Evolutionary conservation across 768 basidiomycete species (phyloP).

Genomic region (Xerocomellus chrysenteron): DNA sequence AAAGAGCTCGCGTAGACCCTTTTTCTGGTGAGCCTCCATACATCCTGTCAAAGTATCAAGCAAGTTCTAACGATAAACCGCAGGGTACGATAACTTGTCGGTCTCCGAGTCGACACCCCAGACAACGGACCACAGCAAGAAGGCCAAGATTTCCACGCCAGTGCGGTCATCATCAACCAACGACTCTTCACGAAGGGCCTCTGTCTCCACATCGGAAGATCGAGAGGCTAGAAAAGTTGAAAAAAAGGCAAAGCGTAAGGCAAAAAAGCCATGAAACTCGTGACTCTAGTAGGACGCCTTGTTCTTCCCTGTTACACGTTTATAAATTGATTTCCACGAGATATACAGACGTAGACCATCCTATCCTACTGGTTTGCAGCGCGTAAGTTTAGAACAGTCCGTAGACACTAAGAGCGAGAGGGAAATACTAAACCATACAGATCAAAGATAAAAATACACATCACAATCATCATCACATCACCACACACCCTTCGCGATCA

Average conservation of each 20-base stretch:
- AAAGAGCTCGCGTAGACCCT: constrained; percentile 57
- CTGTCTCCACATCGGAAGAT: constrained; percentile 22
- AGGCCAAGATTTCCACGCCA: neutral
- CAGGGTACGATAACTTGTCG: constrained; percentile 33
- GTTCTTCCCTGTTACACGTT: neutral
- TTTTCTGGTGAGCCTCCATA: constrained; percentile 52
- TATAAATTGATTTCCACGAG: constrained; percentile 15
- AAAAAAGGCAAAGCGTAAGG: constrained; percentile 39
- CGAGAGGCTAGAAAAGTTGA: constrained; percentile 24
- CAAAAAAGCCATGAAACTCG: constrained; percentile 19
- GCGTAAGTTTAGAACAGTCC: constrained; percentile 16
- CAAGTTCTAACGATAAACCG: neutral
- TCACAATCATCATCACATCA: constrained; percentile 50
- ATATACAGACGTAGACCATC: constrained; percentile 15
- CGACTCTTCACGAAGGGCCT: constrained; percentile 21
- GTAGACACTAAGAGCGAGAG: constrained; percentile 12
- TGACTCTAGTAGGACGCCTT: constrained; percentile 12
- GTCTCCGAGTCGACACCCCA: neutral
- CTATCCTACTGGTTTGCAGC: constrained; percentile 10
- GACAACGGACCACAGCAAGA: constrained; percentile 8
- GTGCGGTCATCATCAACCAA: neutral
- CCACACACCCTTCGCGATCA: constrained; percentile 61
- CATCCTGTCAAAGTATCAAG: neutral
- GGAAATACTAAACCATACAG: constrained; percentile 29
- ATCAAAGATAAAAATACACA: constrained; percentile 25